A percentile compares a stretch with the other conserved stretches of the same genome.
These are phyloP conservation scores for Sporothrix humicola DNA, from an alignment of 2,329 filamentous ascomycete species.

Conservation along the genomic window DNA sequence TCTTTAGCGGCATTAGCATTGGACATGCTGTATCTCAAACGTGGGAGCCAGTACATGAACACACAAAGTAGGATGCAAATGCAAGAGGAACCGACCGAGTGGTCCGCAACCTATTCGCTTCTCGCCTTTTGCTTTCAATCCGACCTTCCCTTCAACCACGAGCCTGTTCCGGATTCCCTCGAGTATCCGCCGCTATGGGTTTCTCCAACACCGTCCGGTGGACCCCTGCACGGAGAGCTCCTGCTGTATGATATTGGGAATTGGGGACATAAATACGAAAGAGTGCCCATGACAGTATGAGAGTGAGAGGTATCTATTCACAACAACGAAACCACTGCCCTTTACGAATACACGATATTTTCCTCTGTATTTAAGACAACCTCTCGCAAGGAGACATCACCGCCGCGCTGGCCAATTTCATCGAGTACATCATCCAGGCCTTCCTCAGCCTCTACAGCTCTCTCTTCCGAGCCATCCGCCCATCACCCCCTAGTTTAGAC, in stretches of 20 bases:
- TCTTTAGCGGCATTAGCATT: too few relatives aligned
- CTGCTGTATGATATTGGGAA: not conserved
- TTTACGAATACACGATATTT: too few relatives aligned
- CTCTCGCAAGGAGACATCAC: too few relatives aligned
- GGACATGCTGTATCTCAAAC: too few relatives aligned
- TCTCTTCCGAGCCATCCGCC: not conserved
- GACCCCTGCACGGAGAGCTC: not conserved
- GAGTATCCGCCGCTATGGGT: conserved; percentile 29
- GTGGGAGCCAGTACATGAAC: too few relatives aligned
- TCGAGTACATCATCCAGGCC: conserved; percentile 26
- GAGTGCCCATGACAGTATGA: not conserved
- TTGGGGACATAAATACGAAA: not conserved
- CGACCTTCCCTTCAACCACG: not conserved
- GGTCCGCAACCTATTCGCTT: too few relatives aligned
- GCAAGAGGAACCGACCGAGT: too few relatives aligned
- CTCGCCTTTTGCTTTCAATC: not conserved
- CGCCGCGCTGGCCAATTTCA: conserved; percentile 30
- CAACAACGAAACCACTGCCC: too few relatives aligned
- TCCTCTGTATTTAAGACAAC: not conserved
- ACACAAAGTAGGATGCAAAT: too few relatives aligned
- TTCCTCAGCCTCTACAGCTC: conserved; percentile 25
- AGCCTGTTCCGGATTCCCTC: not conserved
- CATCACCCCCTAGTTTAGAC: not conserved
- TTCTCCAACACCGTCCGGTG: conserved; percentile 39
- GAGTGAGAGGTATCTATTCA: too few relatives aligned